Base-by-base conservation (phyloP, 2,329 filamentous ascomycete species). In the Pseudocercospora cruenta region DNA sequence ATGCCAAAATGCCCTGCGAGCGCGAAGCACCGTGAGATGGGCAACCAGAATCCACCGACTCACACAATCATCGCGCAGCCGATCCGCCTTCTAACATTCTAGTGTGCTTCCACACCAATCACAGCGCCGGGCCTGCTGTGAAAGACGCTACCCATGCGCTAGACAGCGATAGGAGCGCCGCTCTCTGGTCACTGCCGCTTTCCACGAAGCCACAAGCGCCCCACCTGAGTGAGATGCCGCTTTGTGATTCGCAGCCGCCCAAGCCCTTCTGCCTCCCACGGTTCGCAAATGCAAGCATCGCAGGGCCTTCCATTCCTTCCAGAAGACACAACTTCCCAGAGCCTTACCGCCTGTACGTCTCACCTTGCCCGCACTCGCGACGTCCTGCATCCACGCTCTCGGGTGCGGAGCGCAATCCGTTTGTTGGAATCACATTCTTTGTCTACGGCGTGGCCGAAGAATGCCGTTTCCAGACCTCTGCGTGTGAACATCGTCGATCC, bases 271-370 rank as follows among this genome's bases (percentile, higher is more conserved):
- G 58, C 57, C 14, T 39, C 16, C 57, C 22, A 39, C 47, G 62
- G 24, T 58, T 59, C 43, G 45, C 64, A 53, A 43, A 39, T 26
- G 22, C 51, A 28, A n/a, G 24, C 54, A 33, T 22, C 33, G 39
- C 26, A 54, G 28, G 59, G 64, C 59, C 54, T 66, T 66, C 64
- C 64, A 66, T 66, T 62, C 54, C 59, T 66, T 66, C 60, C 59
- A 54, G 64, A 66, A 65, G 36, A 57, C 36, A 36, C 60, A 22
- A 54, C 60, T n/a, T 12, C 31, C 21, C 24, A n/a, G 51, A 16
- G 51, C 51, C 51, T 31, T 55, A 31, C 51, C 51, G 45, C 45
- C 45, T 10, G 6, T 22, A 49, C 36, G 36, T 39, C 36, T 39
- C 36, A 43, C 47, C 47, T n/a, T n/a, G 47, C 22, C 45, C 45